Evolutionary conservation across 2,329 filamentous ascomycete species (phyloP), one percentile per base, ranked within the genome.

Genomic region (Phyllosticta capitalensis): DNA sequence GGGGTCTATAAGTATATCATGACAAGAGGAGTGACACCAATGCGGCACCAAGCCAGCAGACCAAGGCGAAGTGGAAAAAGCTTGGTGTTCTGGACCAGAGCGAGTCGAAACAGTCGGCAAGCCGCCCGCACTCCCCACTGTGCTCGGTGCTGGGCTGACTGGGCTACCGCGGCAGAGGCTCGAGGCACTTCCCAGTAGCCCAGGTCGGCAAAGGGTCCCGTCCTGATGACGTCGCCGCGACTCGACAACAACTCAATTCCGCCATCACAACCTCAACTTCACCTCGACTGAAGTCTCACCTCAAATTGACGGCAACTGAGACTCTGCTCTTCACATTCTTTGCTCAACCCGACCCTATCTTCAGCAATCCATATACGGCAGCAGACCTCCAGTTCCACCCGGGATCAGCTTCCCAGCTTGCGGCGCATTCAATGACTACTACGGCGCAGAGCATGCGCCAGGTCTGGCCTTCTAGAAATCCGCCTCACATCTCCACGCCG

Each of bases 1-100:
- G 20, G 22, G 22, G 22, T 22, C 20, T 52, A 52, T 45, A 45
- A 45, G 33, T 59, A 59, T 59, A 14, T 33, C 56, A 59, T 59
- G n/a, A 9, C 33, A 59, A 28, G 19, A 45, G 22, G 21, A 14
- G 1, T 14, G 38, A 45, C 38, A 45, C 38, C 38, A 45, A 45
- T 45, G 38, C 38, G 38, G 38, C 38, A 45, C 38, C 38, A 45
- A 19, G 38, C 14, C 14, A 6, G n/a, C 6, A 12, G 38, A n/a
- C 38, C 38, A 45, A 45, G 38, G 38, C 38, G 38, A 45, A n/a
- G 17, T 45, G 38, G 38, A 45, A 45, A 45, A 45, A n/a, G 17
- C 38, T 45, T 45, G 38, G 17, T 45, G 38, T 3, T 45, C 38
- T 45, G 38, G 38, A 45, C 7, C 17, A 19, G 38, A 45, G 38